phyloP scores from a whole-genome alignment of 2,329 filamentous ascomycete genomes.

The Didymella lethalis region DNA sequence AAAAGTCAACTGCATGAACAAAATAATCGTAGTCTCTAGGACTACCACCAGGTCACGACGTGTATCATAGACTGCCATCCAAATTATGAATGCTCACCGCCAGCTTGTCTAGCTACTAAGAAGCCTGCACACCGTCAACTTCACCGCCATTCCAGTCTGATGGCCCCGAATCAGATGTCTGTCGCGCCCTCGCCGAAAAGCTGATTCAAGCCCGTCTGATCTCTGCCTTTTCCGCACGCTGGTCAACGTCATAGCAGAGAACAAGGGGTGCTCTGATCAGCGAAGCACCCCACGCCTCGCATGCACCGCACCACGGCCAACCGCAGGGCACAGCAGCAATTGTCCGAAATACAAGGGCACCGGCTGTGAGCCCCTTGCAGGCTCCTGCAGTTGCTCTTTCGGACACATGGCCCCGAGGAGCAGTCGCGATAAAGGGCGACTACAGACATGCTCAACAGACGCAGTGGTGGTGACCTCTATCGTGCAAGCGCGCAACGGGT shows the following conservation, averaged over 20 bases:
- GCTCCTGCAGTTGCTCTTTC: neutral
- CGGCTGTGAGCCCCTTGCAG: neutral
- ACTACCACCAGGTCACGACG: neutral
- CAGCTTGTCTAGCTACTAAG: too few relatives aligned
- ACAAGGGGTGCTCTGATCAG: constrained; percentile 8
- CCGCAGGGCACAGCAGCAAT: constrained; percentile 1
- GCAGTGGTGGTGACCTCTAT: neutral
- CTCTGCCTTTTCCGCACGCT: neutral
- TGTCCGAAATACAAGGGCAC: constrained; percentile 6
- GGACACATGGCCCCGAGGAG: neutral
- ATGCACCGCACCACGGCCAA: constrained; percentile 1
- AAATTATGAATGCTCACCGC: too few relatives aligned
- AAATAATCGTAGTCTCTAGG: too few relatives aligned
- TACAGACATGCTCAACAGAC: neutral
- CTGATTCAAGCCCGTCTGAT: neutral
- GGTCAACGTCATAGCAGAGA: constrained; percentile 16
- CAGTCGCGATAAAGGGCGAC: neutral
- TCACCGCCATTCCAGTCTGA: neutral
- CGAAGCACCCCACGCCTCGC: constrained; percentile 4
- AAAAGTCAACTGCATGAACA: neutral
- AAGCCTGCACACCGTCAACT: neutral
- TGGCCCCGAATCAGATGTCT: neutral
- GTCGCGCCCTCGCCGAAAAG: too few relatives aligned
- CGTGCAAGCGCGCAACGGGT: too few relatives aligned
- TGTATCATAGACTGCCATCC: too few relatives aligned